phyloP scores from a whole-genome alignment of 2,329 filamentous ascomycete genomes.

The Plenodomus tracheiphilus region DNA sequence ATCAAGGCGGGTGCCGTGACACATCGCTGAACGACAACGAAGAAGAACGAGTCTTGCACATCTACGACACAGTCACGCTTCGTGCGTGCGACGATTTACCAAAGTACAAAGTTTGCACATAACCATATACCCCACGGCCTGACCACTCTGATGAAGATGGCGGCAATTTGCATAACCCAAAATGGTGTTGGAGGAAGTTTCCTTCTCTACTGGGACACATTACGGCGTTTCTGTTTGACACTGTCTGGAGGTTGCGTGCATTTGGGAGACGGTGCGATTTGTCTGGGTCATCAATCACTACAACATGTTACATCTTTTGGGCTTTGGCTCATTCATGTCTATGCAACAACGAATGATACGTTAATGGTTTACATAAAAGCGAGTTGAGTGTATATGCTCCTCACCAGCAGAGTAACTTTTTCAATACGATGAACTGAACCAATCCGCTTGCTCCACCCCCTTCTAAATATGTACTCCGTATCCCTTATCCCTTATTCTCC shows the following conservation, averaged over 20 bases:
- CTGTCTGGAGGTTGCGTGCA: constrained; percentile 9
- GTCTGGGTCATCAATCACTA: neutral
- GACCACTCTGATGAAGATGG: constrained; percentile 6
- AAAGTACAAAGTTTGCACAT: constrained; percentile 20
- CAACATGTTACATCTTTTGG: constrained; percentile 6
- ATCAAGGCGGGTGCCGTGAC: constrained; percentile 49
- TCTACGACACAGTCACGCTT: constrained; percentile 8
- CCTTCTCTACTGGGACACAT: neutral
- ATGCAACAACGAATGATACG: constrained; percentile 17
- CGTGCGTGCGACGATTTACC: constrained; percentile 11
- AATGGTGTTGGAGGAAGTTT: constrained; percentile 17
- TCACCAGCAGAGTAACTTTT: constrained; percentile 4
- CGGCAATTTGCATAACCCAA: constrained; percentile 22
- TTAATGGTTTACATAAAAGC: constrained; percentile 19
- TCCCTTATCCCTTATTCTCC: neutral
- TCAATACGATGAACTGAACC: neutral
- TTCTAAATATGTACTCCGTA: neutral
- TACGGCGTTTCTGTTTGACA: constrained; percentile 8
- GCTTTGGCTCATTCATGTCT: constrained; percentile 6
- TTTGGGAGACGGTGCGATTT: constrained; percentile 8
- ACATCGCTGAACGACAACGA: constrained; percentile 22
- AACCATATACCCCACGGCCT: constrained; percentile 20
- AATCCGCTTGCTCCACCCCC: neutral
- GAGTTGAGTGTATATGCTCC: constrained; percentile 4
- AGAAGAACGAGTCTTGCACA: neutral